Evolutionary conservation across 352 stramenopile species (phyloP).

Genomic region (Phytophthora brassicae): DNA sequence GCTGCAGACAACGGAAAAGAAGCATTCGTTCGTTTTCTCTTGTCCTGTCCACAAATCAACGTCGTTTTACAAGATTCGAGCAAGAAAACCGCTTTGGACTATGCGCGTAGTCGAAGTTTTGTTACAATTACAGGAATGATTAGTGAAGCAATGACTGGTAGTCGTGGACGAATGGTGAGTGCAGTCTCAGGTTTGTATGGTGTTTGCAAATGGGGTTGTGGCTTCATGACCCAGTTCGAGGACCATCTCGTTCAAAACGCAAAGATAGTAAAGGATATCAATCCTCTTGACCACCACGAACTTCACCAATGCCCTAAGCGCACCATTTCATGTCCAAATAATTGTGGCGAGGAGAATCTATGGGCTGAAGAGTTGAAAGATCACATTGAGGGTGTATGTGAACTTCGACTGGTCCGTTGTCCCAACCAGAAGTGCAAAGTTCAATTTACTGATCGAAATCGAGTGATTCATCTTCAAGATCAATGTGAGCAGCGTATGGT

Average conservation of each 20-base stretch:
- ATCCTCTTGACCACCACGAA: constrained; percentile 55
- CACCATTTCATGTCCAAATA: constrained; percentile 43
- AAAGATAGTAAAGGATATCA: constrained; percentile 30
- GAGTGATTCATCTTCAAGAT: constrained; percentile 33
- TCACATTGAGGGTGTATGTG: constrained; percentile 42
- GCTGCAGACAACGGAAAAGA: constrained; percentile 52
- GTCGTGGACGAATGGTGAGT: constrained; percentile 37
- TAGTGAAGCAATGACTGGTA: constrained; percentile 46
- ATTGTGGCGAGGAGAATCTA: constrained; percentile 14
- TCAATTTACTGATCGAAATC: constrained; percentile 21
- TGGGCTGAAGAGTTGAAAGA: constrained; percentile 51
- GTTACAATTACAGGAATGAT: constrained; percentile 38
- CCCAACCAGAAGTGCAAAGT: constrained; percentile 49
- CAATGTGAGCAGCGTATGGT: constrained; percentile 53
- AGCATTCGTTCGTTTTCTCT: constrained; percentile 55
- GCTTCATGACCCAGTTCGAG: constrained; percentile 44
- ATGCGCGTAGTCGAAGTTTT: constrained; percentile 37
- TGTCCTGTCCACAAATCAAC: constrained; percentile 39
- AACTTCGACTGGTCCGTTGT: constrained; percentile 44
- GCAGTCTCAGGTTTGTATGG: constrained; percentile 45
- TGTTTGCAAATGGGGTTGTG: constrained; percentile 69
- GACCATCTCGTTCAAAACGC: constrained; percentile 30
- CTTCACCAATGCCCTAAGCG: constrained; percentile 48
- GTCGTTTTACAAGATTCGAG: constrained; percentile 35
- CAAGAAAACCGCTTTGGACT: constrained; percentile 47